Evolutionary conservation across 2,329 filamentous ascomycete species (phyloP).

Genomic region (Phialemonium atrogriseum): DNA sequence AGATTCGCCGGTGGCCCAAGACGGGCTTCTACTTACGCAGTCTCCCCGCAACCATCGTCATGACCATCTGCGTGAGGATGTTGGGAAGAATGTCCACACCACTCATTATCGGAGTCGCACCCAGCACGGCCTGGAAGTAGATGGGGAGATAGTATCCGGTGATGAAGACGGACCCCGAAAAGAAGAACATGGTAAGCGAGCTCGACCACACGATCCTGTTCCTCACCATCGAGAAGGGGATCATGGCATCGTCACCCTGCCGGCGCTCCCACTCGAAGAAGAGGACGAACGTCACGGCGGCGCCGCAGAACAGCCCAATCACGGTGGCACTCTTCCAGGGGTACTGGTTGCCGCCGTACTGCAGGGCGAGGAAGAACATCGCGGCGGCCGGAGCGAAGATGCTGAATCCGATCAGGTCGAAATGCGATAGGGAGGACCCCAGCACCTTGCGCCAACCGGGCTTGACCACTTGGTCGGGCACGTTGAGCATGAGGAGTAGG

Average conservation of each 20-base stretch:
- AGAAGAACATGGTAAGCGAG: background rate
- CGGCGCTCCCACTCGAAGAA: conserved; percentile 32
- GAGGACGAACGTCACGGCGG: conserved; percentile 17
- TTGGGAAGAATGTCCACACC: conserved; percentile 17
- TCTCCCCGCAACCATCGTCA: conserved; percentile 13
- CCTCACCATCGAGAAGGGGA: conserved; percentile 2
- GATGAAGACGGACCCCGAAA: conserved; percentile 11
- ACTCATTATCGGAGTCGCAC: conserved; percentile 11
- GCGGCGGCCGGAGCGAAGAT: conserved; percentile 30
- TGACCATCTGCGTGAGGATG: conserved; percentile 17
- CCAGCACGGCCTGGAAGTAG: conserved; percentile 18
- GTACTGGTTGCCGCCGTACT: conserved; percentile 28
- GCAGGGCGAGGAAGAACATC: conserved; percentile 32
- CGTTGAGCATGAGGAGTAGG: conserved; percentile 18
- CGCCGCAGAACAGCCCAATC: conserved; percentile 29
- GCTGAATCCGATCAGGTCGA: conserved; percentile 29
- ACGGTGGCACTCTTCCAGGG: conserved; percentile 26
- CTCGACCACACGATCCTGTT: conserved; percentile 4
- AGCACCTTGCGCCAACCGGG: conserved; percentile 14
- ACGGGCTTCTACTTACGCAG: conserved; percentile 4
- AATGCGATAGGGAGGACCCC: conserved; percentile 16
- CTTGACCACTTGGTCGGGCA: conserved; percentile 22
- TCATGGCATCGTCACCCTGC: conserved; percentile 4
- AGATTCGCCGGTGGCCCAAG: too few relatives aligned
- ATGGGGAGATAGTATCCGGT: conserved; percentile 17